Evolutionary conservation across 78 protist species (phyloP).

Genomic region (Cavenderia fasciculata): DNA sequence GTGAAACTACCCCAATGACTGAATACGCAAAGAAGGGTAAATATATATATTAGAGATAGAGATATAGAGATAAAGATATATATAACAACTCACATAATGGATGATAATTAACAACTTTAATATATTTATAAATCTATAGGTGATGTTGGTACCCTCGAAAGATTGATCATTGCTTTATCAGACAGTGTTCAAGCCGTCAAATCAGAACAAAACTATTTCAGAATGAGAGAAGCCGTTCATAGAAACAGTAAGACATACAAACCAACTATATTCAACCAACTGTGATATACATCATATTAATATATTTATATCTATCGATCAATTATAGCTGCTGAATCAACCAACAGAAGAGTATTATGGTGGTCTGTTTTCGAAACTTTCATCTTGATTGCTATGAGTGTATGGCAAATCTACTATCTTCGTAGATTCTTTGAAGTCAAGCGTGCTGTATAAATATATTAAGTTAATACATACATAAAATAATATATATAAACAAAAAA

Average conservation of each 20-base stretch:
- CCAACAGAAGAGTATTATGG: conserved; percentile 91
- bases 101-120: background rate
- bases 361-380: conserved; percentile 93
- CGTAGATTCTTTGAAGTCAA: conserved; percentile 89
- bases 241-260: conserved; percentile 73
- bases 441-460: conserved; percentile 84
- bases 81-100: too few relatives aligned
- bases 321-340: conserved; percentile 87
- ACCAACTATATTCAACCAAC: background rate
- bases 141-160: conserved; percentile 61
- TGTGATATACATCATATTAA: background rate
- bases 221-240: conserved; percentile 89
- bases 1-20: conserved; percentile 47
- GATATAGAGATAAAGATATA: too few relatives aligned
- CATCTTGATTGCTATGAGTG: conserved; percentile 84
- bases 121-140: background rate
- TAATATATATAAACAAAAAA: too few relatives aligned
- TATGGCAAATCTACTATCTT: conserved; percentile 93
- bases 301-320: background rate
- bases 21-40: conserved; percentile 72
- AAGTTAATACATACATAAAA: too few relatives aligned
- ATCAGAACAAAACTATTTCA: conserved; percentile 89
- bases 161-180: conserved; percentile 52
- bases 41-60: background rate
- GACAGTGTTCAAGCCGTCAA: conserved; percentile 84